Evolutionary conservation across 2,329 filamentous ascomycete species (phyloP).

Genomic region (Xylariaceae sp.): DNA sequence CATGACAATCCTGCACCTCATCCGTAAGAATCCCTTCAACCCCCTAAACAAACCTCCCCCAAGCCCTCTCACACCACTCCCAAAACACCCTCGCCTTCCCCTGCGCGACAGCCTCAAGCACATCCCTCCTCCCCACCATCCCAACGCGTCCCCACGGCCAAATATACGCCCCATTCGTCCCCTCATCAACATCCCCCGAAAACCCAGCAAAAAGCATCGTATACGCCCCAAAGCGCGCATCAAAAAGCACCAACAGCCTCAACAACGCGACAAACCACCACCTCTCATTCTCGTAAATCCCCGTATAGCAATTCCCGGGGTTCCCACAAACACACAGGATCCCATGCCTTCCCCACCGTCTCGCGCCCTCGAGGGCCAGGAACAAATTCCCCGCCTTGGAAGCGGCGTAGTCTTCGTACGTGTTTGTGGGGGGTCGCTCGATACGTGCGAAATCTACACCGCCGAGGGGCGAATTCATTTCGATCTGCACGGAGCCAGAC

Average conservation of each 20-base stretch:
- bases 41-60: too few relatives aligned
- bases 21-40: too few relatives aligned
- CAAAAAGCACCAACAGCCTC: not conserved
- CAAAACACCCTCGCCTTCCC: conserved; percentile 11
- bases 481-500: conserved; percentile 7
- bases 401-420: conserved; percentile 3
- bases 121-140: not conserved
- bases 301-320: conserved; percentile 5
- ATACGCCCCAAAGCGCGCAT: not conserved
- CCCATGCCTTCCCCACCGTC: not conserved
- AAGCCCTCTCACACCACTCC: conserved; percentile 11
- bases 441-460: not conserved
- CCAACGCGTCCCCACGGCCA: conserved; percentile 4
- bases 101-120: conserved; percentile 6
- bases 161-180: conserved; percentile 11
- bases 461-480: not conserved
- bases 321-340: conserved; percentile 13
- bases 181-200: conserved; percentile 2
- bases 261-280: conserved; percentile 9
- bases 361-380: conserved; percentile 7
- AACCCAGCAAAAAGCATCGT: conserved; percentile 4
- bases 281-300: not conserved
- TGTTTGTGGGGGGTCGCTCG: not conserved
- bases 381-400: conserved; percentile 1
- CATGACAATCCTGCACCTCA: too few relatives aligned